These are phyloP conservation scores for Teunomyces barrocoloradensis DNA, from an alignment of 805 yeast genomes.

Conservation along the genomic window DNA sequence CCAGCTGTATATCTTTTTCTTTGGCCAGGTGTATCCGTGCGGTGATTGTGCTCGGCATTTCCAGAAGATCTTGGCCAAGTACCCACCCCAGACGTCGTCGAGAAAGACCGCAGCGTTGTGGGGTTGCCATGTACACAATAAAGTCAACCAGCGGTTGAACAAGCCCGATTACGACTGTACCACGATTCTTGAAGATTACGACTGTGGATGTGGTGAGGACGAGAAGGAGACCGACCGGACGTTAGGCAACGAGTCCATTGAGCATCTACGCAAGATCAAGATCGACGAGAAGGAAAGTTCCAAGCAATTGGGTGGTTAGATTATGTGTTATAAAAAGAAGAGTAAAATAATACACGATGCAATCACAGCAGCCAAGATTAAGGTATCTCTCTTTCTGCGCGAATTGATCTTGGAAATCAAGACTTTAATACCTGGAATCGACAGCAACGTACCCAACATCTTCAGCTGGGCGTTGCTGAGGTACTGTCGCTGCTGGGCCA, in stretches of 20 bases:
- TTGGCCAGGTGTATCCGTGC: constrained; percentile 94
- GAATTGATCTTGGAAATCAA: constrained; percentile 79
- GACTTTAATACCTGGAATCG: constrained; percentile 80
- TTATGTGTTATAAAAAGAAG: constrained; percentile 23
- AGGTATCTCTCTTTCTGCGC: constrained; percentile 81
- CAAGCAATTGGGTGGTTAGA: constrained; percentile 9
- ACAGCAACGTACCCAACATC: constrained; percentile 57
- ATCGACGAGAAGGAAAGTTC: constrained; percentile 37
- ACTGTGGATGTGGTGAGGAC: constrained; percentile 90
- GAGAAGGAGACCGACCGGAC: constrained; percentile 52
- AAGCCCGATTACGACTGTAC: constrained; percentile 83
- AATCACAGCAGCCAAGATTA: constrained; percentile 75
- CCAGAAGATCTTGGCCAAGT: constrained; percentile 59
- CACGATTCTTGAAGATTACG: constrained; percentile 82
- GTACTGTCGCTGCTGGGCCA: constrained; percentile 64
- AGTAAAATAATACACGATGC: constrained; percentile 69
- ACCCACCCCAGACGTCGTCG: constrained; percentile 80
- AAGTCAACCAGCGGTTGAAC: constrained; percentile 69
- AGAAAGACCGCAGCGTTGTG: constrained; percentile 84
- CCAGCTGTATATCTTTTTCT: constrained; percentile 60
- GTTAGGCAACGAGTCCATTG: constrained; percentile 30
- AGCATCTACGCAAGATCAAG: constrained; percentile 45
- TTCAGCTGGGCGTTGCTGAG: constrained; percentile 63
- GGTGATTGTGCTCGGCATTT: constrained; percentile 97
- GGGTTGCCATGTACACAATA: constrained; percentile 94